These are phyloP conservation scores for Primulina tabacum DNA, from an alignment of 257 asterid species.

Conservation along the genomic window DNA sequence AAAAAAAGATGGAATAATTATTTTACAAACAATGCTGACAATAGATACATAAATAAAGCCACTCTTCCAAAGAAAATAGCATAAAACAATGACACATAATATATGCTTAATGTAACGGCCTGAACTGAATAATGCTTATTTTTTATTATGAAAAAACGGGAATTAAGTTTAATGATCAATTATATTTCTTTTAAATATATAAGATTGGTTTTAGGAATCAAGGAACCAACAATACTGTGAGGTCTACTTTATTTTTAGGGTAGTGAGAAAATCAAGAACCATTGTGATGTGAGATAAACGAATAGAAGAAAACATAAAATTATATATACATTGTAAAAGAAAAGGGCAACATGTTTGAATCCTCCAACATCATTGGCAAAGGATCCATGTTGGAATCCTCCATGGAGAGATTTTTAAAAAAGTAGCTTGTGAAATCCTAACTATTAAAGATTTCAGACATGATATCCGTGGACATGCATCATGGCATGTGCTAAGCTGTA, in stretches of 20 bases:
- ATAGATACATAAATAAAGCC: background rate
- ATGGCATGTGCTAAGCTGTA: background rate
- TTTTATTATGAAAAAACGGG: background rate
- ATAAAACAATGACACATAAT: background rate
- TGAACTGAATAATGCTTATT: too few species aligned
- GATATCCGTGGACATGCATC: background rate
- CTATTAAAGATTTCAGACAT: background rate
- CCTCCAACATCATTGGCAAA: background rate
- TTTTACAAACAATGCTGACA: background rate
- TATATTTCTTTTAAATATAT: background rate
- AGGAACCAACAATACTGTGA: background rate
- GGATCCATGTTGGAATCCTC: background rate
- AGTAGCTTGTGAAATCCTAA: background rate
- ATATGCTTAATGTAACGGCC: too few species aligned
- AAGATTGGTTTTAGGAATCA: background rate
- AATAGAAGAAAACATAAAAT: background rate
- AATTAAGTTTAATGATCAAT: background rate
- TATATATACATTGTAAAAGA: too few species aligned
- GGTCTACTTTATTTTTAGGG: background rate
- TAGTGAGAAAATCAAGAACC: background rate
- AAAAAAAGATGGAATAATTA: too few species aligned
- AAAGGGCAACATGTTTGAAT: background rate
- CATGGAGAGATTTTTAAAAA: too few species aligned
- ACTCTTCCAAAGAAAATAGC: background rate
- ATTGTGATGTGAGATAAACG: background rate